Conservation (phyloP, 192 early-diverging fungal genomes). For the Paraglomus brasilianum region DNA sequence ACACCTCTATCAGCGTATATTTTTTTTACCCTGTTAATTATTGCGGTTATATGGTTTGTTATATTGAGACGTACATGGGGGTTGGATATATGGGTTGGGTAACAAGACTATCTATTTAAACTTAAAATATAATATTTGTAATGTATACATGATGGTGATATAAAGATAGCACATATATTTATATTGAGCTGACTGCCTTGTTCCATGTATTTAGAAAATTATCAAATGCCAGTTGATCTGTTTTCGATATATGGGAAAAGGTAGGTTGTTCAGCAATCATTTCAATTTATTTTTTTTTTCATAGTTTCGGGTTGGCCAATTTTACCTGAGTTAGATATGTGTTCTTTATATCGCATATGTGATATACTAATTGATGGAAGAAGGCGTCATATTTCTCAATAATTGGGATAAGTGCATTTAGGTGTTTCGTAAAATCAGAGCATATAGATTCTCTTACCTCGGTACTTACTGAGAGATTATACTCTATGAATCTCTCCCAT, state of each 20-base stretch:
- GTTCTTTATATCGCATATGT: slow-evolving; percentile 26
- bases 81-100: neutral
- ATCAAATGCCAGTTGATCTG: slow-evolving; percentile 1
- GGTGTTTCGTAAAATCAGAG: slow-evolving; percentile 18
- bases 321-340: slow-evolving; percentile 1
- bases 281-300: slow-evolving; percentile 16
- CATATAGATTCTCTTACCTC: slow-evolving; percentile 13
- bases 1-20: neutral
- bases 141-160: too few relatives aligned
- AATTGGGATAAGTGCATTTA: neutral
- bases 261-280: neutral
- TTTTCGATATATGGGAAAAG: slow-evolving; percentile 16
- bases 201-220: neutral
- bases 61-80: neutral
- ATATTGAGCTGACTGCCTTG: too few relatives aligned
- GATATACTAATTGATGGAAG: slow-evolving; percentile 20
- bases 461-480: neutral
- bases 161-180: too few relatives aligned
- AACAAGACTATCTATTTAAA: too few relatives aligned
- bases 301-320: neutral
- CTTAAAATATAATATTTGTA: too few relatives aligned
- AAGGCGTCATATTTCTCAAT: neutral
- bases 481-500: slow-evolving; percentile 14
- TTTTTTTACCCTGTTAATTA: neutral
- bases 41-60: neutral